These are phyloP conservation scores for Debaryomyces sp. DNA, from an alignment of 1,139 yeast genomes.

Conservation along the genomic window DNA sequence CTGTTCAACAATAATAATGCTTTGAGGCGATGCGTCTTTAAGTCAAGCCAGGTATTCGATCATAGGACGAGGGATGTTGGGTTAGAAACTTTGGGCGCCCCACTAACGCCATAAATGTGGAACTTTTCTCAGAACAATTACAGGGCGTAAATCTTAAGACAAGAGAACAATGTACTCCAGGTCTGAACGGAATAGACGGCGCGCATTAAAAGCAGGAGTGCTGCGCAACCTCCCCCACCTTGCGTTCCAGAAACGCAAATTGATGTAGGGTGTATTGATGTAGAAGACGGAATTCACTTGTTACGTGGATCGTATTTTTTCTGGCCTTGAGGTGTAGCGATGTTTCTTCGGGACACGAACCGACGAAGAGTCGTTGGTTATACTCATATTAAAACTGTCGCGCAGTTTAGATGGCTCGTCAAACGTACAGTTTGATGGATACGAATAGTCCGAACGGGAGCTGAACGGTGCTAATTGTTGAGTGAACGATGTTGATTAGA, in stretches of 20 bases:
- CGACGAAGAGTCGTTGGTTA: neutral
- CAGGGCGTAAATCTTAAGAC: neutral
- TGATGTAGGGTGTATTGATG: neutral
- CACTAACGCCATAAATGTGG: neutral
- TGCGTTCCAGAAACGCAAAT: neutral
- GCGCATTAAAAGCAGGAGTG: neutral
- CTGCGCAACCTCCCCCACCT: neutral
- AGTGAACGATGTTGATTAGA: too few relatives aligned
- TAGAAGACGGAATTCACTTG: neutral
- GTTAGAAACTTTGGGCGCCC: neutral
- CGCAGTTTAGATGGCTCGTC: too few relatives aligned
- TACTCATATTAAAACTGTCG: too few relatives aligned
- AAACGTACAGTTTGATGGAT: neutral
- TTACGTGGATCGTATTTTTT: too few relatives aligned
- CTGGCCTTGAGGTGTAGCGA: too few relatives aligned
- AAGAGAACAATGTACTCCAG: neutral
- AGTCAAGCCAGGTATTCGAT: neutral
- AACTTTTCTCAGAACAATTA: neutral
- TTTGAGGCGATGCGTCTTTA: neutral
- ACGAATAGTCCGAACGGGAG: neutral
- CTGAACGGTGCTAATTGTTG: neutral
- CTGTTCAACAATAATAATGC: neutral
- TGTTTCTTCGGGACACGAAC: too few relatives aligned
- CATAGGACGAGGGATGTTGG: neutral
- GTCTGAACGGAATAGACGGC: neutral